These are phyloP conservation scores for Hymenoscyphus albidus DNA, from an alignment of 2,329 filamentous ascomycete species.

Conservation along the genomic window DNA sequence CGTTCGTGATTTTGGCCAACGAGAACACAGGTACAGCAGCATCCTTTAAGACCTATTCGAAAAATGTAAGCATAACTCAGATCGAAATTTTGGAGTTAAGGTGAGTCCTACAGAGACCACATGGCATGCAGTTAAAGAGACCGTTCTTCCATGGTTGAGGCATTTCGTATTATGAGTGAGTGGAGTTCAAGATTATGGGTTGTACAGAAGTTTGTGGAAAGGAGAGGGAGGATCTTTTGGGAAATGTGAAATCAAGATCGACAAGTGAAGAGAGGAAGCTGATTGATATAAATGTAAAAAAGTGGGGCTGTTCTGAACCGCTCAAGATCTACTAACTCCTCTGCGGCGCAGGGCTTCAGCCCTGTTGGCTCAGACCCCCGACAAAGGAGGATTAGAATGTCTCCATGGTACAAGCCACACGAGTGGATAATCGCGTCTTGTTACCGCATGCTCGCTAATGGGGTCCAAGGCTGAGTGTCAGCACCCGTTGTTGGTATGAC, in stretches of 20 bases:
- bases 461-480: not conserved
- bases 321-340: not conserved
- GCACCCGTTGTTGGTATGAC: not conserved
- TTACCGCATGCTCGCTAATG: not conserved
- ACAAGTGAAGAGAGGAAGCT: not conserved
- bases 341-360: not conserved
- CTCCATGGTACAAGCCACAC: not conserved
- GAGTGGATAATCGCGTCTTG: not conserved
- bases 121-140: slow-evolving; percentile 13
- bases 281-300: not conserved
- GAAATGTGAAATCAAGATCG: not conserved
- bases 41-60: slow-evolving; percentile 9
- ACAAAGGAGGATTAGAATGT: not conserved
- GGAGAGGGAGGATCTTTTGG: not conserved
- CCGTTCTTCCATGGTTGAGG: slow-evolving; percentile 10
- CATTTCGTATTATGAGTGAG: slow-evolving; percentile 5
- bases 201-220: not conserved
- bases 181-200: not conserved
- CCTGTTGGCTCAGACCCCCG: not conserved
- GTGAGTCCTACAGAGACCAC: slow-evolving; percentile 8
- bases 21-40: slow-evolving; percentile 14
- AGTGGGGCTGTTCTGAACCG: not conserved
- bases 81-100: not conserved
- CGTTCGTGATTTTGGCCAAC: slow-evolving; percentile 12
- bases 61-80: not conserved